Evolutionary conservation across 495 filamentous ascomycete species (phyloP), one percentile per base, ranked within the genome.

Genomic region (Hypoxylon subgilvum): DNA sequence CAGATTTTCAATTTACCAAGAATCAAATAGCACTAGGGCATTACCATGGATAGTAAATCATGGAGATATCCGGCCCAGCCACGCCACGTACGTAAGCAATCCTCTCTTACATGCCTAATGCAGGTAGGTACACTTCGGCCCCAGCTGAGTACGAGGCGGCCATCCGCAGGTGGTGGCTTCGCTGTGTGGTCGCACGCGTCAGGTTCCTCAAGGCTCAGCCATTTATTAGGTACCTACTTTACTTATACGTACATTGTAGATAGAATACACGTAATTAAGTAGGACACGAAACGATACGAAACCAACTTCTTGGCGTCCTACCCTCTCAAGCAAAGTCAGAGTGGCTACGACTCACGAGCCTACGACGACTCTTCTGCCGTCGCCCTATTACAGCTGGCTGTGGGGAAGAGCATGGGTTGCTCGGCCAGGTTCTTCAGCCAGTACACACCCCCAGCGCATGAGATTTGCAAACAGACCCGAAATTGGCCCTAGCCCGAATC

Each of bases 371-470:
- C 38, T 44, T 40, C 48, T 50, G 44, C 48, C 53, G 38, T 41
- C 43, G 53, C 44, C 44, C 49, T 58, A 57, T 64, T 30, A 52
- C 38, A 49, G 54, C 27, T 51, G 36, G 30, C 22, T 53, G 61
- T 64, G 61, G 61, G 48, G 61, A 58, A 58, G 22, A 10, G 28
- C 57, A 58, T 54, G 53, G 45, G 41, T 35, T 27, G n/a, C n/a
- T n/a, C n/a, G n/a, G n/a, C n/a, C n/a, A n/a, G 31, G 31, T 47
- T 35, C 47, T 49, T 52, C 53, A 56, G 41, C 55, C 50, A 65
- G n/a, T n/a, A 60, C 53, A 43, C 52, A 61, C n/a, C 39, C 61
- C 55, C 45, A 34, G 61, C 61, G 61, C 61, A 65, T 65, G 45
- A 64, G 61, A 22, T 59, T 64, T 53, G 16, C 36, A 54, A 36